Evolutionary conservation across 768 basidiomycete genomes (phyloP), one percentile per base, ranked within the genome.

Genomic region (Kockovaella imperatae): DNA sequence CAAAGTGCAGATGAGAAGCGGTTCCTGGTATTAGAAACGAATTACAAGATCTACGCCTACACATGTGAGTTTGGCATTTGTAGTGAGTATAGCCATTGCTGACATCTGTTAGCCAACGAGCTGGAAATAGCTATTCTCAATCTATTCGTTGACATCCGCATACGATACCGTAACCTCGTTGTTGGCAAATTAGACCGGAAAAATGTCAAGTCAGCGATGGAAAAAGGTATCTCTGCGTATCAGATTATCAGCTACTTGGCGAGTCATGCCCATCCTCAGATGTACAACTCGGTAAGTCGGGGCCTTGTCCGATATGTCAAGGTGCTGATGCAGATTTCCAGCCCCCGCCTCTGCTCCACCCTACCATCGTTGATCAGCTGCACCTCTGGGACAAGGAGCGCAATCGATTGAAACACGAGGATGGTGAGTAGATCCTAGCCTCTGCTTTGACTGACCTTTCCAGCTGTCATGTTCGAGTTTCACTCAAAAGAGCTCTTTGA

Each of bases 351-450:
- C 75, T 97, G 13, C 76, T 99, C 20, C 93, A 95, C 24, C 89
- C 95, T 35, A 97, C 95, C 0, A 93, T 99, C 0, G 90, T 95
- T 65, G 93, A 99, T 73, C 93, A 97, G 72, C 86, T 99, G 53
- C 82, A 93, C 49, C 76, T 97, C 15, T 99, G 95, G 90, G 91
- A 99, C 72, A 77, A 91, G 35, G 95, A 97, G 74, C 80, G 84
- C 71, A 90, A 95, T 68, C 80, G 95, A 45, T 75, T 97, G 8
- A 84, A 86, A 62, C 83, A 86, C 34, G 77, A 82, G 68, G 86
- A 93, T 78, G 88, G 91, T 88, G 65, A 49, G 74, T 68, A 29
- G 29, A 15, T 25, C 23, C 56, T 40, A 21, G 20, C 5, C 4
- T 35, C 13, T 14, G 34, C 31, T 35, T n/a, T n/a, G 20, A 32